phyloP scores from a whole-genome alignment of 768 basidiomycete genomes.

The Roridomyces roridus region DNA sequence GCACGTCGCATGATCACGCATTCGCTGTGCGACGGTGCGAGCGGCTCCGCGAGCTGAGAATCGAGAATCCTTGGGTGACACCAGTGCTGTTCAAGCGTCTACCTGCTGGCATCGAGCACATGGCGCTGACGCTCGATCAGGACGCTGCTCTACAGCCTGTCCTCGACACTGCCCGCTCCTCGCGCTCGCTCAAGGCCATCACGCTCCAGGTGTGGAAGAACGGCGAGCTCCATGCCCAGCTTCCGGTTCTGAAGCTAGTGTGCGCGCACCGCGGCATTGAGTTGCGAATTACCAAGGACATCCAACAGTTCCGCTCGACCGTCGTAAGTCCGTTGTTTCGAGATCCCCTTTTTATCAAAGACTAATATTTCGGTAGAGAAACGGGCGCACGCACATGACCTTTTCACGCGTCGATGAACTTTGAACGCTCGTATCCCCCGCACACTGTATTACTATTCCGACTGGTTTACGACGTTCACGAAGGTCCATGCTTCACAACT shows the following conservation, averaged over 20 bases:
- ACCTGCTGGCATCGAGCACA: slow-evolving; percentile 54
- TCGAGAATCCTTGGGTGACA: slow-evolving; percentile 59
- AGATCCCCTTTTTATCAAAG: slow-evolving; percentile 16
- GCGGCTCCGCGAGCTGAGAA: slow-evolving; percentile 58
- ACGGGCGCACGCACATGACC: slow-evolving; percentile 21
- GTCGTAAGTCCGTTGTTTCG: slow-evolving; percentile 45
- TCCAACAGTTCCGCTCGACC: slow-evolving; percentile 57
- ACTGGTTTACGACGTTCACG: slow-evolving; percentile 16
- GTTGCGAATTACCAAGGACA: slow-evolving; percentile 55
- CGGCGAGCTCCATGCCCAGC: slow-evolving; percentile 54
- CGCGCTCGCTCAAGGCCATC: slow-evolving; percentile 50
- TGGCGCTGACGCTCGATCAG: slow-evolving; percentile 67
- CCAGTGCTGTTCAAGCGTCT: slow-evolving; percentile 53
- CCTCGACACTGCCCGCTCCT: slow-evolving; percentile 57
- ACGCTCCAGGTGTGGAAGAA: slow-evolving; percentile 62
- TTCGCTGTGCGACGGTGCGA: slow-evolving; percentile 52
- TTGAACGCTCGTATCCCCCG: not conserved
- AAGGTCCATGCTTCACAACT: slow-evolving; percentile 7
- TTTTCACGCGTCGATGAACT: slow-evolving; percentile 23
- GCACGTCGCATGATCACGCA: slow-evolving; percentile 53
- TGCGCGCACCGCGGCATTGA: slow-evolving; percentile 70
- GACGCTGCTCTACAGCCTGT: slow-evolving; percentile 61
- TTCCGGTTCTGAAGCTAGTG: slow-evolving; percentile 62
- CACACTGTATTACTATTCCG: slow-evolving; percentile 20
- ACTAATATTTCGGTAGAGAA: slow-evolving; percentile 27